Base-by-base conservation (phyloP, 2,329 filamentous ascomycete genomes). In the Talaromyces sp. region DNA sequence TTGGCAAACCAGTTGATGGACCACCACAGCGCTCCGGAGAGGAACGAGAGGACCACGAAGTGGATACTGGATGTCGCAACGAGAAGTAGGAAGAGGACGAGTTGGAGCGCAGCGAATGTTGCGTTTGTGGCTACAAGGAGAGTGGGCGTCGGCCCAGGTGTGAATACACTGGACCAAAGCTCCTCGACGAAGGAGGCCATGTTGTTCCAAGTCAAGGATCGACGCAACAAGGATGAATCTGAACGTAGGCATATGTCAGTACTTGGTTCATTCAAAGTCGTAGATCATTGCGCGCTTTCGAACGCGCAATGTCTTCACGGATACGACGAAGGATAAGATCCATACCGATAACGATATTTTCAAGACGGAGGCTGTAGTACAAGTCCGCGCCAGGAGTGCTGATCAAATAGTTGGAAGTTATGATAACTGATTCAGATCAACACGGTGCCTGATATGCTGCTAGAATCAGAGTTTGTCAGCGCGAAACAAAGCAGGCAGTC, bases 1-100 rank as follows among this genome's bases (percentile, higher is more conserved):
- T 81, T 80, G 63, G 92, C 93, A 74, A 99, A 98, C 95, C 95
- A 99, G 85, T 98, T 98, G 80, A 98, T 93, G 65, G 90, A 87
- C 82, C 87, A 93, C 95, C 95, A 99, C 41, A 98, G 84, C 4
- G 91, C 90, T 37, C 82, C 93, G 68, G 88, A 92, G 10, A 99
- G 83, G 66, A 89, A 73, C 13, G 92, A 96, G 6, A 99, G 86
- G 65, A 94, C 84, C 68, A 92, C 77, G 74, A 97, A 97, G 83
- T 98, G 95, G 69, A 96, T 85, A 80, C 90, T 96, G 79, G 90
- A 88, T 8, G 94, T 99, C 64, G 87, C 89, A 70, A 92, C 67
- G 61, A 98, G 86, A 68, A 99, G 89, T 62, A 80, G 78, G 69
- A 92, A 79, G 70, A 98, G 88, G 49, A 96, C 84, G 68, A 90